These are phyloP conservation scores for Fraxinus platypoda DNA, from an alignment of 305 asterid species.

Conservation along the genomic window DNA sequence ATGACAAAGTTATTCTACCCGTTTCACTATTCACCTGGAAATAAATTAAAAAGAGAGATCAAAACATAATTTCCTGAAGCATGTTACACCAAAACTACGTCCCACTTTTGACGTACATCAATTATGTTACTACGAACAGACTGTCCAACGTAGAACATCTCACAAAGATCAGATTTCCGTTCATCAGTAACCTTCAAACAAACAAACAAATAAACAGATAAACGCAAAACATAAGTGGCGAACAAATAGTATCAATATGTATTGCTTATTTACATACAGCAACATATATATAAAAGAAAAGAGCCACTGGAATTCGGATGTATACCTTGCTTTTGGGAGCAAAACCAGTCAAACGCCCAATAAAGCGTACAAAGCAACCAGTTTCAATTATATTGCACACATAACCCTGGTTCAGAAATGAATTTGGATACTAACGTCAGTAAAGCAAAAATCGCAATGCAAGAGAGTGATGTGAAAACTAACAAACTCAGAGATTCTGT, in stretches of 20 bases:
- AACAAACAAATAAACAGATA: slow-evolving; percentile 24
- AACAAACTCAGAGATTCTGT: slow-evolving; percentile 1
- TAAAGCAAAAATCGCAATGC: neutral
- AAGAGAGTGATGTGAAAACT: slow-evolving; percentile 8
- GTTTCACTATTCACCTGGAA: slow-evolving; percentile 68
- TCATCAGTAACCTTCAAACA: slow-evolving; percentile 78
- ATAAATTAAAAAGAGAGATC: slow-evolving; percentile 20
- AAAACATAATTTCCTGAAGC: slow-evolving; percentile 16
- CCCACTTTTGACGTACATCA: slow-evolving; percentile 54
- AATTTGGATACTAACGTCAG: neutral
- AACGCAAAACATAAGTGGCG: neutral
- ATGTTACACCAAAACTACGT: slow-evolving; percentile 13
- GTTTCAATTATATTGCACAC: slow-evolving; percentile 81
- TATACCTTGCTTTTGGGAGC: slow-evolving; percentile 88
- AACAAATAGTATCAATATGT: neutral
- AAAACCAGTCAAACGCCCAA: slow-evolving; percentile 94
- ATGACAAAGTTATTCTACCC: slow-evolving; percentile 76
- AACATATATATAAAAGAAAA: neutral
- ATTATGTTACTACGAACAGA: slow-evolving; percentile 82
- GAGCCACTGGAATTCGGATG: neutral
- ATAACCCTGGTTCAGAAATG: slow-evolving; percentile 71
- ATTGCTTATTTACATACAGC: slow-evolving; percentile 5
- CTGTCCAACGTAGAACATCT: slow-evolving; percentile 78
- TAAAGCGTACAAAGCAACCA: slow-evolving; percentile 92
- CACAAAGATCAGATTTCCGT: slow-evolving; percentile 58